These are phyloP conservation scores for Colletotrichum gloeosporioides DNA, from an alignment of 2,329 filamentous ascomycete genomes.

Conservation along the genomic window DNA sequence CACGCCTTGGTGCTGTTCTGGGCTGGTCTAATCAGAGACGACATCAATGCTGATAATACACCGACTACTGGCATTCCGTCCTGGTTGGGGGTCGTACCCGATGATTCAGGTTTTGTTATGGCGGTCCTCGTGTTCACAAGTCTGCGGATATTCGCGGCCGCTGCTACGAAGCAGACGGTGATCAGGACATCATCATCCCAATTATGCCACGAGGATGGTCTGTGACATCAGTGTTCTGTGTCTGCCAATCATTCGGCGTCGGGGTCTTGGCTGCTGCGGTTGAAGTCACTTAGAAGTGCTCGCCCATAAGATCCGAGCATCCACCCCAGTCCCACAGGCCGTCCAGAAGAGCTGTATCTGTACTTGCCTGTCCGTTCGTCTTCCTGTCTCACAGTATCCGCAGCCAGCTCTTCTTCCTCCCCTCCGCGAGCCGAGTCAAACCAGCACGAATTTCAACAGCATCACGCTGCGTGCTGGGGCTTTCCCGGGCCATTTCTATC, in stretches of 20 bases:
- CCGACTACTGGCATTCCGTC: not conserved
- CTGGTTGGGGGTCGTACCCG: not conserved
- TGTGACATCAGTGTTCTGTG: not conserved
- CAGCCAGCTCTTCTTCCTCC: too few relatives aligned
- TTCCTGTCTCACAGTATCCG: too few relatives aligned
- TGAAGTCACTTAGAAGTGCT: not conserved
- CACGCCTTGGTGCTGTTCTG: too few relatives aligned
- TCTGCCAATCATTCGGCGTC: not conserved
- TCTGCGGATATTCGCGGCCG: not conserved
- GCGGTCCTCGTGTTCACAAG: not conserved
- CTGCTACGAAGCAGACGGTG: not conserved
- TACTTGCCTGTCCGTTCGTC: too few relatives aligned
- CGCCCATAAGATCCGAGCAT: too few relatives aligned
- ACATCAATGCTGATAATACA: not conserved
- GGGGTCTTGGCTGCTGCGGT: not conserved
- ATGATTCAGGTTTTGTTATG: not conserved
- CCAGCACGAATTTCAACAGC: too few relatives aligned
- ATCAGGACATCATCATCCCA: not conserved
- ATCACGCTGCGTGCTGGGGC: too few relatives aligned
- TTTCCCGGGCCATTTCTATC: not conserved
- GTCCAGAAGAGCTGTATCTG: too few relatives aligned
- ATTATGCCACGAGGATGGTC: not conserved
- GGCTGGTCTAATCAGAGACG: not conserved
- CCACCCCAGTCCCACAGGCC: too few relatives aligned
- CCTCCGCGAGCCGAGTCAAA: too few relatives aligned